Evolutionary conservation across 2,329 filamentous ascomycete species (phyloP).

Genomic region (Apiospora saccharicola): DNA sequence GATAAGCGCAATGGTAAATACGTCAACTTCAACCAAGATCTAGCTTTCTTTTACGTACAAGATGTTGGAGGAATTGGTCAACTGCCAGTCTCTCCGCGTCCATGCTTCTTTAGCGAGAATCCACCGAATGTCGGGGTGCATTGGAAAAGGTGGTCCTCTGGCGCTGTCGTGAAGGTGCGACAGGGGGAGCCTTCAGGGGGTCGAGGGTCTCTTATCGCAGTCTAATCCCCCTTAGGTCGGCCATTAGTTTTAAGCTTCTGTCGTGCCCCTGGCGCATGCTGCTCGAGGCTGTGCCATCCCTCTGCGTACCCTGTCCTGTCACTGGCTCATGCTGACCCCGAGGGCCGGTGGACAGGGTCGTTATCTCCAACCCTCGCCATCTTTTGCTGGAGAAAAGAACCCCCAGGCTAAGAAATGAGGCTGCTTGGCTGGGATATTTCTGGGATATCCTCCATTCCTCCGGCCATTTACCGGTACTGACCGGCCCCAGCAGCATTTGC

Average conservation of each 20-base stretch:
- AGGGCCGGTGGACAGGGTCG: not conserved
- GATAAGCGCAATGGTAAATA: not conserved
- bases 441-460: not conserved
- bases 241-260: constrained; percentile 17
- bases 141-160: constrained; percentile 2
- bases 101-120: not conserved
- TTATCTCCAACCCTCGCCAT: not conserved
- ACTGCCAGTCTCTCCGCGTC: constrained; percentile 15
- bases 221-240: not conserved
- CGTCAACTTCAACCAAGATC: constrained; percentile 16
- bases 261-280: not conserved
- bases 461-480: not conserved
- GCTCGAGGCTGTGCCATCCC: not conserved
- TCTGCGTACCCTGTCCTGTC: not conserved
- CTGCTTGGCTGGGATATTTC: not conserved
- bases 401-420: not conserved
- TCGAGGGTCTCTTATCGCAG: constrained; percentile 14
- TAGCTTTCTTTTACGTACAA: constrained; percentile 10
- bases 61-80: not conserved
- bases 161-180: not conserved
- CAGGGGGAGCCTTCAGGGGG: not conserved
- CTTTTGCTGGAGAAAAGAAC: not conserved
- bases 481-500: not conserved
- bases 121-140: constrained; percentile 12
- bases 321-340: not conserved